Evolutionary conservation across 371 early-diverging fungal genomes (phyloP).

Genomic region (Lichtheimia corymbifera): DNA sequence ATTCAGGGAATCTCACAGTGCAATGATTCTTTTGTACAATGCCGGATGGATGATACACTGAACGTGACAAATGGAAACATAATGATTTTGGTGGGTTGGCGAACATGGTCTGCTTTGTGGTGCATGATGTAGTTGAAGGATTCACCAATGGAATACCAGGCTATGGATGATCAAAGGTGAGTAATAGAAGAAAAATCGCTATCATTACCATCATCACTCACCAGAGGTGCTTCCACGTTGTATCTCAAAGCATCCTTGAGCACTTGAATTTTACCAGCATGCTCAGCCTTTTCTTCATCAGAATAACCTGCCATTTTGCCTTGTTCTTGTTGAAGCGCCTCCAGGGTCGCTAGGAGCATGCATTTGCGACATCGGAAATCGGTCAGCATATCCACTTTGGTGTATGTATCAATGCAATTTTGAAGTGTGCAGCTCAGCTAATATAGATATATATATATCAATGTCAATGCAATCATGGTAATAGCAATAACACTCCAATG

Average conservation of each 20-base stretch:
- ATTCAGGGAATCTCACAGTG: constrained; percentile 59
- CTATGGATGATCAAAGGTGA: constrained; percentile 6
- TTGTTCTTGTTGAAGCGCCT: constrained; percentile 41
- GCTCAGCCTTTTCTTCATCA: constrained; percentile 14
- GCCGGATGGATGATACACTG: constrained; percentile 67
- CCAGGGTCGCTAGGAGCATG: constrained; percentile 61
- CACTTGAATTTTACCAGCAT: constrained; percentile 30
- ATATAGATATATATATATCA: neutral
- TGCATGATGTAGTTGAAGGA: constrained; percentile 33
- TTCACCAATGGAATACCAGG: constrained; percentile 35
- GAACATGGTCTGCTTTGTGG: constrained; percentile 66
- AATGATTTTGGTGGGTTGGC: constrained; percentile 66
- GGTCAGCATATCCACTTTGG: constrained; percentile 69
- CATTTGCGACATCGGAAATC: constrained; percentile 81
- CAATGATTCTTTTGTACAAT: constrained; percentile 68
- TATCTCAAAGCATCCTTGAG: constrained; percentile 37
- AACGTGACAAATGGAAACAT: constrained; percentile 76
- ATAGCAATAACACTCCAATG: neutral
- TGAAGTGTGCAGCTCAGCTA: constrained; percentile 64
- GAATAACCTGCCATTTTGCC: constrained; percentile 14
- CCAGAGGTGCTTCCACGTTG: constrained; percentile 40
- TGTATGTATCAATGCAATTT: constrained; percentile 66
- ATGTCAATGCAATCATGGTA: neutral
- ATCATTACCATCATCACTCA: constrained; percentile 7
- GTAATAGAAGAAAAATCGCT: too few relatives aligned